Percentiles rank a stretch among this genome's conserved stretches.
phyloP scores from a whole-genome alignment of 371 early-diverging fungal species.

The Lichtheimia ramosa region DNA sequence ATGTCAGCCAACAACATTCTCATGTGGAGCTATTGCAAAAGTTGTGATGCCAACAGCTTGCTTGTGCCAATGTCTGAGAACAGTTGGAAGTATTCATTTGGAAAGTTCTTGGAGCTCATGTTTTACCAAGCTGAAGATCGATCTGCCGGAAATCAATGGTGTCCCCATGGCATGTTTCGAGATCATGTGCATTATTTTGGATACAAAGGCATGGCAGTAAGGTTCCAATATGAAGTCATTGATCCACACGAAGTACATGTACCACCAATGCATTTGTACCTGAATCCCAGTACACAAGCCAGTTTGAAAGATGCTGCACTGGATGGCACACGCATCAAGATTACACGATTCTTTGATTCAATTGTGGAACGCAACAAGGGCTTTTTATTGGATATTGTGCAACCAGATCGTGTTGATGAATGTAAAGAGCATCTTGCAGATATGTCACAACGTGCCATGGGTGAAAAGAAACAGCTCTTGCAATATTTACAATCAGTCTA shows the following conservation, averaged over 20 bases:
- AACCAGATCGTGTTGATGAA: slow-evolving; percentile 59
- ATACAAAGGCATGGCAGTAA: slow-evolving; percentile 71
- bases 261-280: slow-evolving; percentile 78
- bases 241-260: slow-evolving; percentile 79
- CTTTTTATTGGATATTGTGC: slow-evolving; percentile 67
- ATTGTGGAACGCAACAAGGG: slow-evolving; percentile 65
- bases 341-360: slow-evolving; percentile 74
- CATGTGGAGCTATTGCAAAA: slow-evolving; percentile 91
- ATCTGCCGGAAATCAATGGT: slow-evolving; percentile 62
- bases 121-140: slow-evolving; percentile 74
- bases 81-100: slow-evolving; percentile 95
- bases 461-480: slow-evolving; percentile 79
- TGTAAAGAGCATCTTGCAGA: slow-evolving; percentile 66
- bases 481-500: slow-evolving; percentile 83
- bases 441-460: slow-evolving; percentile 63
- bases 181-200: slow-evolving; percentile 88
- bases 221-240: slow-evolving; percentile 79
- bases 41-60: slow-evolving; percentile 73
- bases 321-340: slow-evolving; percentile 55
- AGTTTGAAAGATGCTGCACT: slow-evolving; percentile 66
- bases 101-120: slow-evolving; percentile 91
- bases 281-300: slow-evolving; percentile 58
- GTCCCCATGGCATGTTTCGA: slow-evolving; percentile 81
- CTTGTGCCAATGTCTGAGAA: slow-evolving; percentile 84
- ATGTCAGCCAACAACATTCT: slow-evolving; percentile 74